These are phyloP conservation scores for Aquilaria malaccensis DNA, from an alignment of 345 rosid species.

Conservation along the genomic window DNA sequence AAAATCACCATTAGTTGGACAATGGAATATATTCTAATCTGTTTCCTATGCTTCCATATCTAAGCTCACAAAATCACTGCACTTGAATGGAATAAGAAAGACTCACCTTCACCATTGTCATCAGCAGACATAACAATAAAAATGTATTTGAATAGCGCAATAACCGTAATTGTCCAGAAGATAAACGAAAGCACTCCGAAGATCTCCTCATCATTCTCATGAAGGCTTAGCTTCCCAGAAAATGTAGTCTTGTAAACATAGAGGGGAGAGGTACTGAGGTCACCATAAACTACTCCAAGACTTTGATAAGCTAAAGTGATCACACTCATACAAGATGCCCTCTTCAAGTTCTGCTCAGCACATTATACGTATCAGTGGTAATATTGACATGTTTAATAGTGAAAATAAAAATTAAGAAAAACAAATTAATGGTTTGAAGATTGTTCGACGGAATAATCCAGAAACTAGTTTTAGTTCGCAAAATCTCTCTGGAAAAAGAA, in stretches of 20 bases:
- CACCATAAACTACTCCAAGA: slow-evolving; percentile 89
- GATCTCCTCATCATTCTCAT: slow-evolving; percentile 68
- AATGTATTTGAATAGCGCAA: slow-evolving; percentile 67
- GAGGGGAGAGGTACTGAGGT: slow-evolving; percentile 74
- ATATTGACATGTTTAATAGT: neutral
- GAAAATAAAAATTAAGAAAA: no score
- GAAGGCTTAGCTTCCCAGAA: slow-evolving; percentile 69
- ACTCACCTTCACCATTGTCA: slow-evolving; percentile 85
- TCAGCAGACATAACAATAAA: slow-evolving; percentile 59
- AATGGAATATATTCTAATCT: no score
- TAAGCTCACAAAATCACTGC: slow-evolving; percentile 12
- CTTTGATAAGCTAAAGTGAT: slow-evolving; percentile 81
- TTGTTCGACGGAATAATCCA: no score
- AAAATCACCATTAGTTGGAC: no score
- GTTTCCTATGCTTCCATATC: slow-evolving; percentile 1
- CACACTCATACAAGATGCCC: slow-evolving; percentile 39
- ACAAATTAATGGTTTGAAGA: no score
- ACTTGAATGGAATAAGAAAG: slow-evolving; percentile 7
- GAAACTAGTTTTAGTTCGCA: no score
- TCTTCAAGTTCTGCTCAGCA: slow-evolving; percentile 51
- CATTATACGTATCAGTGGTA: slow-evolving; percentile 9
- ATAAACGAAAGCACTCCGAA: slow-evolving; percentile 81
- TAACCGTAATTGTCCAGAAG: slow-evolving; percentile 85
- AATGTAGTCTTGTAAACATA: slow-evolving; percentile 79
- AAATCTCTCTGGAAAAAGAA: no score